phyloP scores from a whole-genome alignment of 1,284 basidiomycete genomes.

The Apiotrichum gamsii region DNA sequence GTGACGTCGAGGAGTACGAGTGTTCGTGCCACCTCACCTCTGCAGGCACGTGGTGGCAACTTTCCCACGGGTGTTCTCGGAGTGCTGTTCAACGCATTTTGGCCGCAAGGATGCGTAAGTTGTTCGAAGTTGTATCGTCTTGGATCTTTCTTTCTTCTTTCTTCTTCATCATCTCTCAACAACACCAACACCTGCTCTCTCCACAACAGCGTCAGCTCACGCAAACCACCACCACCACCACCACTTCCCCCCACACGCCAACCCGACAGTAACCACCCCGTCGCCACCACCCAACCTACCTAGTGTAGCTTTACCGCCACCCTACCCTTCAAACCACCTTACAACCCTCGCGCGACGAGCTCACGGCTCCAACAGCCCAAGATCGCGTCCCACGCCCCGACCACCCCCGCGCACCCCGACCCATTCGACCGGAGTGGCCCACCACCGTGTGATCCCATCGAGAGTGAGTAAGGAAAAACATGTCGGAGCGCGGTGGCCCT shows the following conservation, averaged over 20 bases:
- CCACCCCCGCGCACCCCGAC: neutral
- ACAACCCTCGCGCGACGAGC: slow-evolving; percentile 4
- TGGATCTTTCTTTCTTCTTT: neutral
- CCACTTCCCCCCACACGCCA: neutral
- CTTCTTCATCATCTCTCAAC: neutral
- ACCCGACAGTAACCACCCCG: neutral
- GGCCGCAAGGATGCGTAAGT: too few species aligned
- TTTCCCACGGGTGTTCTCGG: neutral
- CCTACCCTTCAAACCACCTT: neutral
- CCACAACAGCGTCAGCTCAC: neutral
- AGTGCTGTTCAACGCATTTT: too few species aligned
- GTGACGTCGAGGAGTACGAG: too few species aligned
- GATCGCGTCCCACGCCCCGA: slow-evolving; percentile 9
- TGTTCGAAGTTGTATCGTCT: too few species aligned
- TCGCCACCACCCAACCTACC: too few species aligned
- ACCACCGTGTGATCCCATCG: neutral
- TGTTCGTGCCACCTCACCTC: neutral
- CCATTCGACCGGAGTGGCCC: neutral
- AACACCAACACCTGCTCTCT: neutral
- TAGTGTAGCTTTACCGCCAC: too few species aligned
- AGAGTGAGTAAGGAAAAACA: slow-evolving; percentile 5
- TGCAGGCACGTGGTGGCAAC: too few species aligned
- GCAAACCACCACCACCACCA: neutral
- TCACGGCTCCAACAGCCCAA: slow-evolving; percentile 12
- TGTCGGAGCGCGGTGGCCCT: too few species aligned